phyloP scores from a whole-genome alignment of 345 rosid species.

The Physaria fendleri region DNA sequence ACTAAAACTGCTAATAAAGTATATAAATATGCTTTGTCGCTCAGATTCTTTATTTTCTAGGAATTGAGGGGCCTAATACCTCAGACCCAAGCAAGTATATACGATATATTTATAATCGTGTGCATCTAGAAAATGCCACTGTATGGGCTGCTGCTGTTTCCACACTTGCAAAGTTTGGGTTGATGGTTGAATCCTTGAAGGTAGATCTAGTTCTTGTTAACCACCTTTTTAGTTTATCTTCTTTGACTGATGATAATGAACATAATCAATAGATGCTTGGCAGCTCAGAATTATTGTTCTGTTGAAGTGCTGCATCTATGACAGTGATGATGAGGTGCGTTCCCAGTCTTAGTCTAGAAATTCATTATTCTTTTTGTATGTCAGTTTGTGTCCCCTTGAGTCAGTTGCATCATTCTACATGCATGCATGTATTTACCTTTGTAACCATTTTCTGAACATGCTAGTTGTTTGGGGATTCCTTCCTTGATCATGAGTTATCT shows the following conservation, averaged over 20 bases:
- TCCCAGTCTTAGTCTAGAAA: not conserved
- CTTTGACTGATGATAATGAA: not conserved
- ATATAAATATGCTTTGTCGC: not conserved
- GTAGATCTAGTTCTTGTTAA: slow-evolving; percentile 34
- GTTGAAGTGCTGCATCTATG: slow-evolving; percentile 84
- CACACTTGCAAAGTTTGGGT: slow-evolving; percentile 94
- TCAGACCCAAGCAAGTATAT: slow-evolving; percentile 93
- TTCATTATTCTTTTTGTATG: not conserved
- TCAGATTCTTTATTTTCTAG: slow-evolving; percentile 95
- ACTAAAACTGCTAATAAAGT: no score
- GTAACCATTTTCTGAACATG: no score
- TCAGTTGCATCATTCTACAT: not conserved
- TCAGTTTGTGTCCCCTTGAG: not conserved
- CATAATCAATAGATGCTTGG: slow-evolving; percentile 1
- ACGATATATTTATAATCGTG: slow-evolving; percentile 97
- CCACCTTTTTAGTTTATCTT: not conserved
- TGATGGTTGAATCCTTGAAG: slow-evolving; percentile 83
- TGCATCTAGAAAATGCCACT: slow-evolving; percentile 97
- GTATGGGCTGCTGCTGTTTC: slow-evolving; percentile 96
- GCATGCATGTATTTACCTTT: not conserved
- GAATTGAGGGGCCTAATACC: slow-evolving; percentile 91
- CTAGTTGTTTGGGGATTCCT: no score
- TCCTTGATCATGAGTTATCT: no score
- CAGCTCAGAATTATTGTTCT: slow-evolving; percentile 87
- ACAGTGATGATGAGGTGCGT: slow-evolving; percentile 95